These are phyloP conservation scores for Crithidia fasciculata DNA, from an alignment of 208 protist genomes.

Conservation along the genomic window DNA sequence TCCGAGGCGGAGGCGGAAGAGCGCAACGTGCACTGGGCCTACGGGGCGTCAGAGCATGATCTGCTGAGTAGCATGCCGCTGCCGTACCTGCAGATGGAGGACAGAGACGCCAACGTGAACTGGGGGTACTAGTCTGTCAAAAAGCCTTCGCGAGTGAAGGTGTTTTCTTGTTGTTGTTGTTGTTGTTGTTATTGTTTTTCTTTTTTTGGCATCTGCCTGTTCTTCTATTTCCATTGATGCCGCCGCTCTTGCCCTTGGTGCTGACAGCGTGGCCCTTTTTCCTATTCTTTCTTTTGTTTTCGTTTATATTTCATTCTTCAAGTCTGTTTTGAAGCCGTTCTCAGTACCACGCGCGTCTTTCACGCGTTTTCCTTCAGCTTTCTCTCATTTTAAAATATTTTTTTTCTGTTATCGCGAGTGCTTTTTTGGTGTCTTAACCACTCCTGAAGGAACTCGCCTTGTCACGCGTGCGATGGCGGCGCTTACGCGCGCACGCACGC, in stretches of 20 bases:
- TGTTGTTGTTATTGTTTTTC: not conserved
- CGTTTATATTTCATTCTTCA: not conserved
- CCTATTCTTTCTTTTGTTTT: not conserved
- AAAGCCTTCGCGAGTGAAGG: no score
- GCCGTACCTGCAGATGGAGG: slow-evolving; percentile 17
- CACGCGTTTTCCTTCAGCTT: no score
- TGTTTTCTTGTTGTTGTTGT: not conserved
- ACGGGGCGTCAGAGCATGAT: slow-evolving; percentile 28
- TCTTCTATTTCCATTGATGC: not conserved
- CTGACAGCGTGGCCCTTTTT: not conserved
- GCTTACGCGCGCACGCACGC: no score
- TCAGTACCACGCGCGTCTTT: no score
- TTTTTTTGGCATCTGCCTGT: not conserved
- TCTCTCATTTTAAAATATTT: no score
- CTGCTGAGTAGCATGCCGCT: slow-evolving; percentile 24
- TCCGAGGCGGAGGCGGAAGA: slow-evolving; percentile 14
- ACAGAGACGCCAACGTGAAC: slow-evolving; percentile 3
- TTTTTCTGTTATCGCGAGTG: no score
- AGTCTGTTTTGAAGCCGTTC: no score
- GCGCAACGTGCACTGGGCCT: slow-evolving; percentile 27
- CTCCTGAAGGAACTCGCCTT: no score
- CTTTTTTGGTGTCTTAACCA: no score
- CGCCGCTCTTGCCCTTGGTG: not conserved
- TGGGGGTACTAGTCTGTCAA: not conserved
- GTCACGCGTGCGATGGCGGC: no score